phyloP scores from a whole-genome alignment of 441 rosid genomes.

The Eutrema salsugineum region DNA sequence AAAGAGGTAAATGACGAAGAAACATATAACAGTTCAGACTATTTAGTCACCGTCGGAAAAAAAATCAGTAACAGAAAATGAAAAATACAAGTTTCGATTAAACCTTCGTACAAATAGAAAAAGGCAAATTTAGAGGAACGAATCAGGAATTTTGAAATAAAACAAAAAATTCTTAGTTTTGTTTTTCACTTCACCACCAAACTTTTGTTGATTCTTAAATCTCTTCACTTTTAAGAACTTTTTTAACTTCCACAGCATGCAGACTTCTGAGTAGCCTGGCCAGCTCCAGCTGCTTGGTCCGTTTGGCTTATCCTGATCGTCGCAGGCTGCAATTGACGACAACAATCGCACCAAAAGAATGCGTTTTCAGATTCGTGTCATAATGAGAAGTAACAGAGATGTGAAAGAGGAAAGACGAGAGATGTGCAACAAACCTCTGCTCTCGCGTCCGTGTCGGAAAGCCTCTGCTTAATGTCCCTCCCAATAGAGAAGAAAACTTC shows the following conservation, averaged over 20 bases:
- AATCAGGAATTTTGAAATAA: background rate
- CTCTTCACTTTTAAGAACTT: background rate
- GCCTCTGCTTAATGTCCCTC: slow-evolving; percentile 70
- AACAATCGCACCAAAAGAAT: background rate
- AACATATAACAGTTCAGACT: slow-evolving; percentile 10
- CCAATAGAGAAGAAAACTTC: slow-evolving; percentile 75
- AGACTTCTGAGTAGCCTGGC: slow-evolving; percentile 40
- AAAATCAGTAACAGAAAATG: background rate
- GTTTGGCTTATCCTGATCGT: slow-evolving; percentile 48
- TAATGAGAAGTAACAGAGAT: background rate
- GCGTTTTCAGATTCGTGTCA: background rate
- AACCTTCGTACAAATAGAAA: slow-evolving; percentile 29
- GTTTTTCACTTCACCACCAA: background rate
- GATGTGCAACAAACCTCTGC: slow-evolving; percentile 43
- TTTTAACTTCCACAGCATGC: slow-evolving; percentile 48
- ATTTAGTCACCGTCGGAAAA: background rate
- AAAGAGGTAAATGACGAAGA: background rate
- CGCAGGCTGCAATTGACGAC: slow-evolving; percentile 34
- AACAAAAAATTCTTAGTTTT: slow-evolving; percentile 2
- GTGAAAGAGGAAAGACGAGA: background rate
- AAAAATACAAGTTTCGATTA: slow-evolving; percentile 11
- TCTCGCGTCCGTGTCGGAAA: slow-evolving; percentile 53
- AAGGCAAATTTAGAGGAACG: background rate
- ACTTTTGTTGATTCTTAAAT: background rate
- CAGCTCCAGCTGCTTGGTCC: slow-evolving; percentile 41